Base-by-base conservation (phyloP, 2,329 filamentous ascomycete genomes). In the Phoma herbarum region DNA sequence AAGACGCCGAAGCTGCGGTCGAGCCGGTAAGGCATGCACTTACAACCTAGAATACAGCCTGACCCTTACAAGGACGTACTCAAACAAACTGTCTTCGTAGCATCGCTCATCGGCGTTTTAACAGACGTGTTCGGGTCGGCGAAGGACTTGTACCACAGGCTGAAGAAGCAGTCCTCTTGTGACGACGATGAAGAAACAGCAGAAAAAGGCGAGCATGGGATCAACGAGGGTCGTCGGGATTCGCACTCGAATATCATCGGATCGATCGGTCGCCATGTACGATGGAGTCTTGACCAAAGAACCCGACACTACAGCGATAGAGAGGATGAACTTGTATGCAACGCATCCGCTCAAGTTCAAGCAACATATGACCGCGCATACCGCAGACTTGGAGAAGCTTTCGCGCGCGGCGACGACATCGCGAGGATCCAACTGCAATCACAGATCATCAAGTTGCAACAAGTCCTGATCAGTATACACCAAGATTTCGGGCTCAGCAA, bases 401-500 rank as follows among this genome's bases (percentile, higher is more conserved):
- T 66, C 47, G 73, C 74, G 4, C 57, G 65, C 14, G 74, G 74
- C 31, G 74, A 76, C 41, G 61, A 71, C 70, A 65, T 68, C 12
- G 61, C 71, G 2, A 72, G 70, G 35, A 71, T 62, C 26, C 70
- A 75, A 35, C 64, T 76, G 1, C 73, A 75, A 33, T 57, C 68
- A 1, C 73, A 76, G 33, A 73, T 75, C 33, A 75, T 75, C 47
- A 55, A 65, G 4, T 56, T 76, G 10, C 73, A 75, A 50, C 68
- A 70, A 52, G 68, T 67, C 0, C 60, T 74, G 6, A 59, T 76
- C 26, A 61, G 52, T 18, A 71, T 73, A 31, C 71, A 74, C 28
- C 67, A 73, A 53, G 72, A 74, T 18, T 55, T 68, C 20, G 59
- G 68, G 10, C 43, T 71, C 12, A 64, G 67, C 59, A 63, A 66